phyloP scores from a whole-genome alignment of 495 filamentous ascomycete species.

The Letharia lupina region DNA sequence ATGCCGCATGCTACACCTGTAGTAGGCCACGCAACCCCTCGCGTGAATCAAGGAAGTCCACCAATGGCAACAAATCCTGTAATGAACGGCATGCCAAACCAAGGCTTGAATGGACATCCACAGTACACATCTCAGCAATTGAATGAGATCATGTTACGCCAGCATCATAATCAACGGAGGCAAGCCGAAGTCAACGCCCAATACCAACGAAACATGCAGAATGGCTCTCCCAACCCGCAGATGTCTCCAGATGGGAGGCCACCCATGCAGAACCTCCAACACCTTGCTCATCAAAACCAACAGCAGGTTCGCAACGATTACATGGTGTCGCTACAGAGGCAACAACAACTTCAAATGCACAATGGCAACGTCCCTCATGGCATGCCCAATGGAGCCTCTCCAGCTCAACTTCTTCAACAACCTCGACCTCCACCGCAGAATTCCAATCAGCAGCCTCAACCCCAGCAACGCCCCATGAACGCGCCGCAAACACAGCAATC shows the following conservation, averaged over 20 bases:
- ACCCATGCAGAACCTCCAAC: constrained; percentile 10
- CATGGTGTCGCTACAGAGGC: constrained; percentile 11
- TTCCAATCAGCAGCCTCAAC: constrained; percentile 27
- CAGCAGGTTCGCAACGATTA: constrained; percentile 9
- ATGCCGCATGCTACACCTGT: constrained; percentile 64
- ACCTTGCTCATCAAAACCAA: constrained; percentile 16
- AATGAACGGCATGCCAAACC: constrained; percentile 43
- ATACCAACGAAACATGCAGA: constrained; percentile 24
- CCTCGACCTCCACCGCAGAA: neutral
- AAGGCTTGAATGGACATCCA: constrained; percentile 31
- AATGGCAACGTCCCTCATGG: neutral
- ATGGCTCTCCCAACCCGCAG: constrained; percentile 13
- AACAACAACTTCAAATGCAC: constrained; percentile 22
- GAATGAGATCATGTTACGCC: constrained; percentile 29
- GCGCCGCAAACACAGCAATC: neutral
- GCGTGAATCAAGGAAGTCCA: constrained; percentile 65
- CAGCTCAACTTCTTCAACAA: constrained; percentile 8
- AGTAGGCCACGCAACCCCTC: constrained; percentile 59
- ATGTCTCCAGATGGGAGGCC: constrained; percentile 18
- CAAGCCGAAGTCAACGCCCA: constrained; percentile 32
- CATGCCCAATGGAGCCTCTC: constrained; percentile 17
- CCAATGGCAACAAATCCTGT: constrained; percentile 52
- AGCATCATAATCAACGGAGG: constrained; percentile 25
- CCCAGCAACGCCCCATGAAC: constrained; percentile 26
- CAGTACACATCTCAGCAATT: constrained; percentile 35